phyloP scores from a whole-genome alignment of 2,329 filamentous ascomycete species.

The Cercospora zeae-maydis region DNA sequence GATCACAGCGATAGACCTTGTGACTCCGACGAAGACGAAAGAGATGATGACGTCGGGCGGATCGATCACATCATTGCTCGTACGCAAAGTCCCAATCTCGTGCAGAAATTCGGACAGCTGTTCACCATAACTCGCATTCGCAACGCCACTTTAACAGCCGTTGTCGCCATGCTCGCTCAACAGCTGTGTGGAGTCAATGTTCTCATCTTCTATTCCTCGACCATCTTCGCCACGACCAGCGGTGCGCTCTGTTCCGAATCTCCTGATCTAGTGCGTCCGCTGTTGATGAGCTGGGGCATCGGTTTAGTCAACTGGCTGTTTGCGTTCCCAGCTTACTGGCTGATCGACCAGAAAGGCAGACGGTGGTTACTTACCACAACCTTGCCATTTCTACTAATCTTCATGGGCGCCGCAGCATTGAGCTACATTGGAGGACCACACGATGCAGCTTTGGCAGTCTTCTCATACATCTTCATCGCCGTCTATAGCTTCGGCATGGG shows the following conservation, averaged over 20 bases:
- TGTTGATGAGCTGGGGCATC: constrained; percentile 33
- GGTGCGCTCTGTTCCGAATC: constrained; percentile 1
- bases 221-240: constrained; percentile 23
- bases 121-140: constrained; percentile 30
- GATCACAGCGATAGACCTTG: not conserved
- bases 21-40: not conserved
- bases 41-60: not conserved
- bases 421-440: constrained; percentile 51
- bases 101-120: constrained; percentile 28
- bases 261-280: constrained; percentile 19
- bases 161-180: constrained; percentile 28
- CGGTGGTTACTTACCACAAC: constrained; percentile 48
- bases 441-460: constrained; percentile 52
- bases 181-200: constrained; percentile 32
- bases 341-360: constrained; percentile 57
- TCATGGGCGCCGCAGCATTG: constrained; percentile 47
- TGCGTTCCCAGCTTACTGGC: constrained; percentile 52
- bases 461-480: constrained; percentile 53
- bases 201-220: constrained; percentile 30
- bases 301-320: constrained; percentile 29
- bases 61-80: not conserved
- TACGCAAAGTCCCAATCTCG: constrained; percentile 19
- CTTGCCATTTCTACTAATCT: constrained; percentile 48
- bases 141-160: constrained; percentile 27
- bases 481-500: constrained; percentile 37